Conservation (phyloP, 2,329 filamentous ascomycete genomes). For the Dothidotthia symphoricarpi region DNA sequence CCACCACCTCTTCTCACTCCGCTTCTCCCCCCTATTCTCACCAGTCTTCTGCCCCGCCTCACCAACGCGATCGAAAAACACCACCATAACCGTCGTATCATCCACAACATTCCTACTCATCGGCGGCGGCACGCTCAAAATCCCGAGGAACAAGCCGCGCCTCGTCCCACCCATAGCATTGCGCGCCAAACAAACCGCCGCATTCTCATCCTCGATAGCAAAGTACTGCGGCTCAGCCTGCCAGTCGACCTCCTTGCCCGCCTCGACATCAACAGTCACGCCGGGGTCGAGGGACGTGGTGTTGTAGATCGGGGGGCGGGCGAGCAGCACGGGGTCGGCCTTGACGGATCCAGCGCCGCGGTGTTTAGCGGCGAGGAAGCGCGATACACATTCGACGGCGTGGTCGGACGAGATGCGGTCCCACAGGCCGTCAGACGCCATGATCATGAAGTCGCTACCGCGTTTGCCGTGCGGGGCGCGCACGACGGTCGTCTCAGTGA, state of each 20-base stretch:
- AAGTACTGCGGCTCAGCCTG: constrained; percentile 46
- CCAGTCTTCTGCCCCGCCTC: constrained; percentile 1
- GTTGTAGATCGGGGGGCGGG: constrained; percentile 9
- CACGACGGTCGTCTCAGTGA: constrained; percentile 57
- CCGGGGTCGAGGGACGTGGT: constrained; percentile 27
- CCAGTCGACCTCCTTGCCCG: constrained; percentile 42
- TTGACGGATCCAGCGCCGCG: constrained; percentile 20
- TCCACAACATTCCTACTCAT: constrained; percentile 47
- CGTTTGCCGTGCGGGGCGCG: constrained; percentile 25
- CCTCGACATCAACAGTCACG: constrained; percentile 33
- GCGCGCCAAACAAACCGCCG: constrained; percentile 52
- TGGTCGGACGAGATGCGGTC: constrained; percentile 58
- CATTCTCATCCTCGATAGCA: constrained; percentile 54
- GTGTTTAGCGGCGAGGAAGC: constrained; percentile 52
- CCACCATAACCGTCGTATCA: constrained; percentile 54
- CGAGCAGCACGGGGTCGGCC: constrained; percentile 14
- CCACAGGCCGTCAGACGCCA: constrained; percentile 68
- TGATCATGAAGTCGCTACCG: constrained; percentile 58
- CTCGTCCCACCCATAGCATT: constrained; percentile 55
- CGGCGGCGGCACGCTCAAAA: constrained; percentile 36
- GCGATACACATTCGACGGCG: constrained; percentile 57
- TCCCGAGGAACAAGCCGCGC: constrained; percentile 41
- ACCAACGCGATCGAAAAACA: constrained; percentile 50
- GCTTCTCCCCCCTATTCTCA: not conserved
- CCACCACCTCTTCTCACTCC: constrained; percentile 11